Evolutionary conservation across 257 asterid genomes (phyloP), one percentile per base, ranked within the genome.

Genomic region (Gentiana straminea): DNA sequence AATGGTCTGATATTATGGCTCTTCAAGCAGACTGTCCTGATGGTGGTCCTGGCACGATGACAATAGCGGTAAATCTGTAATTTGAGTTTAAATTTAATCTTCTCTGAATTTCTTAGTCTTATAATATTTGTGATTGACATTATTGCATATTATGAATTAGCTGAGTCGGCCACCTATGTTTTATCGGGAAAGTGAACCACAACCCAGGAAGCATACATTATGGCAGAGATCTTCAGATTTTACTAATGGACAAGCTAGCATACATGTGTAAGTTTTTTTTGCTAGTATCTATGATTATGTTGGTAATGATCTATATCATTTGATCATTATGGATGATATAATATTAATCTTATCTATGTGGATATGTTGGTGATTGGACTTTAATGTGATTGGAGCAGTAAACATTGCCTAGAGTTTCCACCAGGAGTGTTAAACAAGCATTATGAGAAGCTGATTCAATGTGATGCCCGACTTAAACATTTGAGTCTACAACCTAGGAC

Each of bases 181-280:
- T 71, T 90, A 69, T 52, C 77, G 72, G 49, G 97, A 90, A 81
- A 84, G 84, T 58, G 77, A 80, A 71, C 94, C 97, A 62, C 96
- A 90, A 60, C 97, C 96, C 49, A 72, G 94, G 72, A 90, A 86
- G 66, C 94, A 90, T 61, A 90, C 96, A 43, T 68, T 84, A 37
- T 90, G 94, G 96, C 94, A 90, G 67, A 72, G 84, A 44, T 64
- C 81, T 57, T 9, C 73, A 12, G 97, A 90, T 77, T 90, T 90
- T 62, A 90, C 96, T 47, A 79, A 73, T 59, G 97, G 89, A 47
- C 89, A 86, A 72, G 97, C 97, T 60, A 82, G 82, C 74, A 64
- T 38, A 54, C 56, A 78, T 67, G 75, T 74, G 97, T 84, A 75
- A 76, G 47, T 59, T 36, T 53, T 49, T n/a, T 15, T 0, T 54